Percentiles rank a stretch among this genome's conserved stretches.
Conservation (phyloP, 2,329 filamentous ascomycete species). For the Zymoseptoria brevis region DNA sequence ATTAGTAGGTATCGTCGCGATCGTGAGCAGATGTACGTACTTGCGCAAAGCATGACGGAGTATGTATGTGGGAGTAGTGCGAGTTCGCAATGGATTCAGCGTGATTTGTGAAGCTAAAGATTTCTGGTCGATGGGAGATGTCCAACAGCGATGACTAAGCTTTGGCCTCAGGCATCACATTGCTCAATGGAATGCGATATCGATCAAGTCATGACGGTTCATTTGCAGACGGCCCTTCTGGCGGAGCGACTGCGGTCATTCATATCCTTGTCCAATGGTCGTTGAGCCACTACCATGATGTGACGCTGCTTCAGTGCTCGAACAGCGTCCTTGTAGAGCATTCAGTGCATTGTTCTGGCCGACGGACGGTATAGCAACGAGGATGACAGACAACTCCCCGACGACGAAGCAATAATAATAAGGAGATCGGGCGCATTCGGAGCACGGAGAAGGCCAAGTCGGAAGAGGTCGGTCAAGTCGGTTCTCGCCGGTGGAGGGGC, state of each 20-base stretch:
- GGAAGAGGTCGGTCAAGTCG: no score
- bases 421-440: background rate
- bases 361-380: background rate
- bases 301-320: background rate
- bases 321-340: background rate
- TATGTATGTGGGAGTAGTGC: background rate
- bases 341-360: background rate
- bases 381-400: background rate
- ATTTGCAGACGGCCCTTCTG: background rate
- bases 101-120: background rate
- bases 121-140: background rate
- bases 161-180: background rate
- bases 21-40: slow-evolving; percentile 18
- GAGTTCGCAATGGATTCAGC: background rate
- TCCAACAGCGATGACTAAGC: background rate
- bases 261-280: background rate
- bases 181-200: no score
- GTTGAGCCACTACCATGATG: background rate
- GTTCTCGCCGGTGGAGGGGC: background rate
- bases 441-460: background rate
- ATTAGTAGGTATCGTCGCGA: slow-evolving; percentile 1
- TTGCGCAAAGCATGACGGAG: slow-evolving; percentile 33
- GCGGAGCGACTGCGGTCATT: background rate
- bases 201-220: no score
- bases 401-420: background rate